phyloP scores from a whole-genome alignment of 1,139 yeast genomes.

The Yamadazyma trypodendri region DNA sequence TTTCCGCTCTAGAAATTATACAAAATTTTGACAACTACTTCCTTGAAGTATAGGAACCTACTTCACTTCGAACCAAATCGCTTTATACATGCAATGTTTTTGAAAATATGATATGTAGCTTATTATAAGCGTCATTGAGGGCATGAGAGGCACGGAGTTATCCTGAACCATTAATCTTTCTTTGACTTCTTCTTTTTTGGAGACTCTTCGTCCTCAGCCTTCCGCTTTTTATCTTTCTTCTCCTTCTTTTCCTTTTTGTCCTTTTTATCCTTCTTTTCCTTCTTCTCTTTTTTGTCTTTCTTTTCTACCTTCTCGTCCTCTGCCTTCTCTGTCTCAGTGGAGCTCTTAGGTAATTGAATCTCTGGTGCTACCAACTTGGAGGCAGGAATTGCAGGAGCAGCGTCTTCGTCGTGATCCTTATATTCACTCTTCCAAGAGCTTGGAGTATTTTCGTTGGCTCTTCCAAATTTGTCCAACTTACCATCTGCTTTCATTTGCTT shows the following conservation, averaged over 20 bases:
- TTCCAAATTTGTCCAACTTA: slow-evolving; percentile 92
- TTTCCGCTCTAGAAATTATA: slow-evolving; percentile 1
- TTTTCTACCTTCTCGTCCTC: slow-evolving; percentile 44
- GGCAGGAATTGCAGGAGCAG: slow-evolving; percentile 52
- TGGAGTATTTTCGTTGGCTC: slow-evolving; percentile 92
- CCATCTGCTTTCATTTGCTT: slow-evolving; percentile 97
- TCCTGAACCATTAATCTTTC: slow-evolving; percentile 18
- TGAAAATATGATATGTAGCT: neutral
- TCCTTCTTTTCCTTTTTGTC: slow-evolving; percentile 50
- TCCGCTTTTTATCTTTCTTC: slow-evolving; percentile 44
- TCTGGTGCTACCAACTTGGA: slow-evolving; percentile 49
- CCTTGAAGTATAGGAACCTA: neutral
- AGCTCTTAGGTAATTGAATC: slow-evolving; percentile 53
- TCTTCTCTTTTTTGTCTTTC: slow-evolving; percentile 65
- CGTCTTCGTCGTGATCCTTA: slow-evolving; percentile 73
- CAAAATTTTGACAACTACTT: neutral
- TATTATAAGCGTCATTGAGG: neutral
- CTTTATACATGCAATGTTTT: slow-evolving; percentile 1
- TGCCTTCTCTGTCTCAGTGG: slow-evolving; percentile 31
- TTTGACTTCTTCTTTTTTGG: slow-evolving; percentile 46
- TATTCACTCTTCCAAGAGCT: slow-evolving; percentile 86
- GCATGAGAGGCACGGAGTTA: neutral
- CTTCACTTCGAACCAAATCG: neutral
- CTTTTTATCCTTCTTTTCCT: slow-evolving; percentile 62
- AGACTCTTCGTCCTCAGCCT: slow-evolving; percentile 60